Conservation (phyloP, 2,329 filamentous ascomycete genomes). For the Ceratocystiopsis minuta region DNA sequence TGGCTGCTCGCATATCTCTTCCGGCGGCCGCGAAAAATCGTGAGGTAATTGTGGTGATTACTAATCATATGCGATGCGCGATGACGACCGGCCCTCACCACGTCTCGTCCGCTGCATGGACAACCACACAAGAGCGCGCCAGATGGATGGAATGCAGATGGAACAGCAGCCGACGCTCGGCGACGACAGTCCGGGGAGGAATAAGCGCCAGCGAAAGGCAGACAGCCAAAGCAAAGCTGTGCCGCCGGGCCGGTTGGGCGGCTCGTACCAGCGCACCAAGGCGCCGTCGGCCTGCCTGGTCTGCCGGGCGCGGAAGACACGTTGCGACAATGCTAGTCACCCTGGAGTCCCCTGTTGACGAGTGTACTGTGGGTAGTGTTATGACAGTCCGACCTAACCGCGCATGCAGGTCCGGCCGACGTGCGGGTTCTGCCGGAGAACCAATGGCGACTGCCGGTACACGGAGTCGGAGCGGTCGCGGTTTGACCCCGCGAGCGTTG, state of each 20-base stretch:
- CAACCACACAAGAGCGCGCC: too few species aligned
- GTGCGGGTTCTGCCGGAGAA: conserved; percentile 18
- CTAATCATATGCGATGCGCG: too few species aligned
- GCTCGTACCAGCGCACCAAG: conserved; percentile 13
- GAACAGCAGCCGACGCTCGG: too few species aligned
- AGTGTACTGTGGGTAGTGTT: too few species aligned
- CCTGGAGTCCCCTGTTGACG: too few species aligned
- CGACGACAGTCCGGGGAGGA: background rate
- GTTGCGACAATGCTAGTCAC: conserved; percentile 18
- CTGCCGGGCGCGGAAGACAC: conserved; percentile 24
- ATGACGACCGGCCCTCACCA: too few species aligned
- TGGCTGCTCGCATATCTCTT: too few species aligned
- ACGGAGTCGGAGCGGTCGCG: conserved; percentile 21
- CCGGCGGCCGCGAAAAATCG: too few species aligned
- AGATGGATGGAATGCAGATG: too few species aligned
- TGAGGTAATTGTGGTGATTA: too few species aligned
- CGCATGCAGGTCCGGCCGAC: conserved; percentile 13
- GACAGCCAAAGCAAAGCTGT: background rate
- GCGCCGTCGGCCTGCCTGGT: conserved; percentile 20
- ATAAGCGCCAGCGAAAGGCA: conserved; percentile 1
- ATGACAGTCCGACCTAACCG: too few species aligned
- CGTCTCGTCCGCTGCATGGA: too few species aligned
- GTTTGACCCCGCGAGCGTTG: conserved; percentile 32
- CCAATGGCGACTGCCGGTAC: conserved; percentile 18
- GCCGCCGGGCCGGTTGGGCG: conserved; percentile 1